Evolutionary conservation across 2,329 filamentous ascomycete species (phyloP).

Genomic region (Pestalotiopsis fici): DNA sequence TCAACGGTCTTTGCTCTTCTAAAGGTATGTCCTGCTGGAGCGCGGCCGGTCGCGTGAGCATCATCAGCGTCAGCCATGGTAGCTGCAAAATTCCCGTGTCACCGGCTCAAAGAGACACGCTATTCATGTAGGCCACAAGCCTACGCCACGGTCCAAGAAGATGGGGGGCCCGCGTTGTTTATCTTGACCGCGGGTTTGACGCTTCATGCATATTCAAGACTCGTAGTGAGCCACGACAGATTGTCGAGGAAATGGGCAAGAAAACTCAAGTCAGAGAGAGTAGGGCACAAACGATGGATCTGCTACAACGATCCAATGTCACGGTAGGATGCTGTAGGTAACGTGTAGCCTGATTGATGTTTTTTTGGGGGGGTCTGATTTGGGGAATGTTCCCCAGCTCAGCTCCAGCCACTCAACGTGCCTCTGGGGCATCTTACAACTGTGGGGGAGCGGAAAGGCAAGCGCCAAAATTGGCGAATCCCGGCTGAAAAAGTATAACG

Average conservation of each 20-base stretch:
- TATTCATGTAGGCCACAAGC: not conserved
- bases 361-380: not conserved
- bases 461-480: not conserved
- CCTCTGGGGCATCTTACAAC: not conserved
- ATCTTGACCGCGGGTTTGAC: not conserved
- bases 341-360: not conserved
- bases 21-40: constrained; percentile 35
- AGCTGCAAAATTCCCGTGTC: constrained; percentile 9
- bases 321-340: not conserved
- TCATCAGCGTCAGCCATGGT: constrained; percentile 30
- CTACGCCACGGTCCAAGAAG: not conserved
- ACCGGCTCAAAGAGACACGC: not conserved
- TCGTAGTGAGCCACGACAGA: not conserved
- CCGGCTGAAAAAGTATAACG: not conserved
- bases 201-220: not conserved
- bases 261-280: not conserved
- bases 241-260: not conserved
- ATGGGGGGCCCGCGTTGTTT: not conserved
- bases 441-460: not conserved
- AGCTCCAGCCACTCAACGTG: not conserved
- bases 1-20: constrained; percentile 43
- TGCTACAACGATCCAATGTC: not conserved
- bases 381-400: not conserved
- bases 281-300: not conserved
- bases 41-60: constrained; percentile 18